Base-by-base conservation (phyloP, 805 yeast species). In the Candida succiphila region DNA sequence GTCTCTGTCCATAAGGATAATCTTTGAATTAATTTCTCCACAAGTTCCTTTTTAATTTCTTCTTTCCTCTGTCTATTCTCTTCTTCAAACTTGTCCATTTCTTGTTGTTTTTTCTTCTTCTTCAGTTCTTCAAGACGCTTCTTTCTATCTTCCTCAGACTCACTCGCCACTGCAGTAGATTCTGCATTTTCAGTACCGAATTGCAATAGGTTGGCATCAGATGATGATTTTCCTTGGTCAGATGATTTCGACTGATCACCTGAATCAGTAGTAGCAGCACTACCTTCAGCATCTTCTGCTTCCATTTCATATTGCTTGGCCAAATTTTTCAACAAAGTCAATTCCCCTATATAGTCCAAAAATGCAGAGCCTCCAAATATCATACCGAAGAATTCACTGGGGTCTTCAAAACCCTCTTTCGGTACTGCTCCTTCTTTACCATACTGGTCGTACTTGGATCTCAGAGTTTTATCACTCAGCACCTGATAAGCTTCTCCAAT, bases 331-430 rank as follows among this genome's bases (percentile, higher is more conserved):
- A 83, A 58, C 65, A 81, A 63, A 3, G 84, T 67, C 41, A 78
- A 63, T 44, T 83, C 88, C 5, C 92, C 94, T 40, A 83, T 77
- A 79, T 86, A 83, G 37, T 74, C 82, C 36, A 70, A 61, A 51
- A 83, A 83, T 1, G 78, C 75, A 38, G 78, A 87, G 35, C 94
- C 94, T 36, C 94, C 94, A 55, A 83, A 92, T 25, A 92, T 83
- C 51, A 69, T 67, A 20, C 80, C 70, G 58, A 92, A 86, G 48
- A 85, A 80, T 52, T 88, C 95, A 33, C 72, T 64, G 0, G 96
- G 94, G 52, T 92, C 97, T 37, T 78, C 84, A 37, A 78, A 82
- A 8, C 86, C 88, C 18, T 68, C 69, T 7, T 69, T 76, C 2
- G 86, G 86, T 25, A 70, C 67, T 2, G 82, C 83, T 42, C 72